phyloP scores from a whole-genome alignment of 495 filamentous ascomycete species.

The Cercophora sp. region DNA sequence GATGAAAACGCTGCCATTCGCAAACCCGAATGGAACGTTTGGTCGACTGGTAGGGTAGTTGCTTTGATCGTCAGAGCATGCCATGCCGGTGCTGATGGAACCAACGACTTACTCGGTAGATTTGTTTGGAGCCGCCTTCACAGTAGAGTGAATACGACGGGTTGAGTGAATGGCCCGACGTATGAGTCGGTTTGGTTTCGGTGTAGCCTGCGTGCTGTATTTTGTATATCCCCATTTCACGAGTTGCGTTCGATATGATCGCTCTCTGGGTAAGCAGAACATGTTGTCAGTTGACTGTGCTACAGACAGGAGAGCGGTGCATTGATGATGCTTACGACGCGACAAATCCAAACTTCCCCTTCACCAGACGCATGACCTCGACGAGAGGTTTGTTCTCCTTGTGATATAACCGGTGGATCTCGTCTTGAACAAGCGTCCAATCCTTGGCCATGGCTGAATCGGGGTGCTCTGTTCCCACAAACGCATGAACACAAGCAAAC shows the following conservation, averaged over 20 bases:
- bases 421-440: not conserved
- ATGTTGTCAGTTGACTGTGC: not conserved
- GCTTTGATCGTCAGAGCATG: no score
- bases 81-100: no score
- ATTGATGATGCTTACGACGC: not conserved
- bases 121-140: no score
- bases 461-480: not conserved
- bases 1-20: no score
- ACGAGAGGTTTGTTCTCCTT: not conserved
- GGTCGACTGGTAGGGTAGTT: no score
- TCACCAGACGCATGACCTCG: constrained; percentile 1
- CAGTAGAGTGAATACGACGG: no score
- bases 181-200: no score
- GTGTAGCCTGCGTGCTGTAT: not conserved
- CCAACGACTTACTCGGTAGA: no score
- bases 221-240: not conserved
- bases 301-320: not conserved
- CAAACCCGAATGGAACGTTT: no score
- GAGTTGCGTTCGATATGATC: constrained; percentile 2
- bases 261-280: not conserved
- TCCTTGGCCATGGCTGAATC: not conserved
- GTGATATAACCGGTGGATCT: not conserved
- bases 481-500: not conserved
- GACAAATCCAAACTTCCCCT: constrained; percentile 1
- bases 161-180: no score